A percentile compares a stretch with the other conserved stretches of the same genome.
These are phyloP conservation scores for Coemansia sp. DNA, from an alignment of 192 early-diverging fungal species.

Conservation along the genomic window DNA sequence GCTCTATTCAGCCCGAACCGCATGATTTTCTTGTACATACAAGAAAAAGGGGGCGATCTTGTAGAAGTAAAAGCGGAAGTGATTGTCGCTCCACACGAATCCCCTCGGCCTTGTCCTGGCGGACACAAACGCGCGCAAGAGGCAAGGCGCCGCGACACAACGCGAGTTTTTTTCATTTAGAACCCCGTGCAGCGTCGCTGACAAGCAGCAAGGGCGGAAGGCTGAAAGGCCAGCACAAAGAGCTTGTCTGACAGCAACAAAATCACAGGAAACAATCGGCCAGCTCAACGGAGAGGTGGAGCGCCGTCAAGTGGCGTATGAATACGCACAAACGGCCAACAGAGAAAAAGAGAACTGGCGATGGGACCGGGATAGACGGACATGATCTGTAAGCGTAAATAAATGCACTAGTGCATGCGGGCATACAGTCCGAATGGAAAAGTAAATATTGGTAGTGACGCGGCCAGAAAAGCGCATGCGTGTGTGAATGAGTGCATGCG, in stretches of 20 bases:
- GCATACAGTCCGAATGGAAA: not conserved
- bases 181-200: not conserved
- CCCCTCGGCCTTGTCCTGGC: not conserved
- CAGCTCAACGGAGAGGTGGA: not conserved
- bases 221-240: not conserved
- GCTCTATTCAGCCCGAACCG: conserved; percentile 1
- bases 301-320: not conserved
- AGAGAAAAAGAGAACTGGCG: not conserved
- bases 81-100: conserved; percentile 7
- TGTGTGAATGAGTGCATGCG: not conserved
- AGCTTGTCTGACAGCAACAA: not conserved
- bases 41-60: conserved; percentile 2
- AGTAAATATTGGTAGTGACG: not conserved
- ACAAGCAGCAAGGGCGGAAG: not conserved
- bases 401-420: conserved; percentile 6
- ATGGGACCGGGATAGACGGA: conserved; percentile 1
- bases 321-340: not conserved
- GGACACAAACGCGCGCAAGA: not conserved
- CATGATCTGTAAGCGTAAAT: conserved; percentile 13
- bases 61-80: conserved; percentile 6
- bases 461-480: not conserved
- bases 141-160: not conserved
- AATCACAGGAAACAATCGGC: not conserved
- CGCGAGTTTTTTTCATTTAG: not conserved
- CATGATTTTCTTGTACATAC: conserved; percentile 4